Conservation (phyloP, 2,329 filamentous ascomycete species). For the Aspergillus quadrilineatus region DNA sequence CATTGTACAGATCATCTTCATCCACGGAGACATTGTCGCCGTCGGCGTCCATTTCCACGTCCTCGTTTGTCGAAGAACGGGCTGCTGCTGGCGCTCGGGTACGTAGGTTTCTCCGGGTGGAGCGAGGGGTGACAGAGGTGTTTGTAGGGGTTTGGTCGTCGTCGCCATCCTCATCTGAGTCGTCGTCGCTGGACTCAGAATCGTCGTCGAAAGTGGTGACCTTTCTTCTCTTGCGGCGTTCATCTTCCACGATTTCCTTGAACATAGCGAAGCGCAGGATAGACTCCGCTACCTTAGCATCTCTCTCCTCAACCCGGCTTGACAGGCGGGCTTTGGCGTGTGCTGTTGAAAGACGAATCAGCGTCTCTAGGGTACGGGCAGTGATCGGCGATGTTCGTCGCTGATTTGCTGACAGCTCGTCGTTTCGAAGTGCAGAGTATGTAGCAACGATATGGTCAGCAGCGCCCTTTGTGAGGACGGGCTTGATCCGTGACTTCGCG, state of each 20-base stretch:
- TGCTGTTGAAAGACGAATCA: slow-evolving; percentile 96
- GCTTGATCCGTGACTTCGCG: slow-evolving; percentile 87
- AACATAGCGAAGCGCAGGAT: slow-evolving; percentile 94
- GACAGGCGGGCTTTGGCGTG: slow-evolving; percentile 92
- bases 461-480: slow-evolving; percentile 83
- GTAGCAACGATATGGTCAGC: slow-evolving; percentile 87
- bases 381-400: slow-evolving; percentile 93
- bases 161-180: slow-evolving; percentile 35
- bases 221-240: slow-evolving; percentile 80
- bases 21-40: slow-evolving; percentile 54
- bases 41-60: slow-evolving; percentile 45
- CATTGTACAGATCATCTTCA: slow-evolving; percentile 55
- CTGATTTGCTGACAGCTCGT: slow-evolving; percentile 92
- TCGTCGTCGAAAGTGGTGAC: slow-evolving; percentile 67
- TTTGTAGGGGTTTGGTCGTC: slow-evolving; percentile 27
- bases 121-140: slow-evolving; percentile 33
- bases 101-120: slow-evolving; percentile 34
- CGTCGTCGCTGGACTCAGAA: slow-evolving; percentile 46
- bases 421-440: slow-evolving; percentile 90
- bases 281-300: slow-evolving; percentile 81
- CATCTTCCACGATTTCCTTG: slow-evolving; percentile 81
- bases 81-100: slow-evolving; percentile 37
- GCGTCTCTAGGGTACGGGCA: slow-evolving; percentile 91
- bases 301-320: slow-evolving; percentile 81
- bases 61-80: slow-evolving; percentile 39